Evolutionary conservation across 768 basidiomycete genomes (phyloP), one percentile per base, ranked within the genome.

Genomic region (Tulasnella sp.): DNA sequence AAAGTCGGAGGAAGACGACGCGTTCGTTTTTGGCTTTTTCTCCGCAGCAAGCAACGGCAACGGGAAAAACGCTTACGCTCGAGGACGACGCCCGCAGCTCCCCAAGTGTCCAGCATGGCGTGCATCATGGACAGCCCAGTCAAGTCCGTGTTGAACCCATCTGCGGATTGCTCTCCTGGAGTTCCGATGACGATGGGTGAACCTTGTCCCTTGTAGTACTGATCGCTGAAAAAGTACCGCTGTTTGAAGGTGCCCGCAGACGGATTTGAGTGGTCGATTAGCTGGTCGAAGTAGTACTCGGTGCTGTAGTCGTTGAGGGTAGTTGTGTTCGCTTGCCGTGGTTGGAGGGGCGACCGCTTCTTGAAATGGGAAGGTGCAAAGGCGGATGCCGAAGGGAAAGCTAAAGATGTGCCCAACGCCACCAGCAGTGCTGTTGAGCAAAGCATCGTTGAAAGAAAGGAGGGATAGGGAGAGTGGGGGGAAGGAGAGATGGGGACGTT

Each of bases 241-340:
- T 74, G 74, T 47, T 74, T 74, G 71, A 74, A 74, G 66, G 74
- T 74, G 14, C 74, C 74, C 14, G 67, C 29, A 9, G 59, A 34
- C 16, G 74, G 71, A 19, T 74, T 72, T 29, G 41, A 34, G 42
- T 74, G 73, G 59, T 74, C 73, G 62, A 74, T 71, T 22, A 74
- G 64, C 44, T 74, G 73, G 47, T 74, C 73, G 62, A 74, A 74
- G 22, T 41, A 71, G 59, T 70, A 74, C 34, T 68, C 63, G 6
- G 52, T 59, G 52, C 52, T 59, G 52, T 59, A 59, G 52, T n/a
- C 52, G 26, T n/a, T n/a, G 22, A 29, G 22, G 22, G 52, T 59
- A n/a, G 52, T 59, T 6, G 22, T 4, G 29, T 2, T 4, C 1
- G 52, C 29, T 29, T 59, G 52, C 22, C 52, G 22, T 59, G 52